These are phyloP conservation scores for Solanum commersonii DNA, from an alignment of 257 asterid species.

Conservation along the genomic window DNA sequence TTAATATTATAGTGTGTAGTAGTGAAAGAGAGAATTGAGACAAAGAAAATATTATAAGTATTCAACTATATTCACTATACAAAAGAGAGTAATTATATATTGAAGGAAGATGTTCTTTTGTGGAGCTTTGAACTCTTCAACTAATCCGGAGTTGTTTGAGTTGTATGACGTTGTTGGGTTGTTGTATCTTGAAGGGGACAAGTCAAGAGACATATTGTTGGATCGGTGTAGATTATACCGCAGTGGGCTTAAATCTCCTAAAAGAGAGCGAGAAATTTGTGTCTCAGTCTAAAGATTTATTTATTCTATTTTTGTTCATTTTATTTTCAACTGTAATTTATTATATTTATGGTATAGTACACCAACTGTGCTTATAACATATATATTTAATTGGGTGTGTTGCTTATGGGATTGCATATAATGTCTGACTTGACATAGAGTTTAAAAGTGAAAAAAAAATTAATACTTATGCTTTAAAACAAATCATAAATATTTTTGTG, in stretches of 20 bases:
- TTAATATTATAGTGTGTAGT: background rate
- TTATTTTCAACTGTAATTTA: no score
- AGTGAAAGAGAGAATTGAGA: background rate
- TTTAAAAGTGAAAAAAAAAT: background rate
- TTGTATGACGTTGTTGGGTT: no score
- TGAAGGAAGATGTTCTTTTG: background rate
- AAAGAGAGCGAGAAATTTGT: background rate
- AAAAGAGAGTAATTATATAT: background rate
- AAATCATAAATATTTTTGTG: background rate
- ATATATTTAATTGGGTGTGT: background rate
- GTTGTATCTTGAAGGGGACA: background rate
- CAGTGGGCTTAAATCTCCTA: background rate
- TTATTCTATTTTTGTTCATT: no score
- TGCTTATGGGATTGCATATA: background rate
- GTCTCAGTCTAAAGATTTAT: no score
- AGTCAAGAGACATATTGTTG: background rate
- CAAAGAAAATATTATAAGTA: no score
- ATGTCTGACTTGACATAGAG: background rate
- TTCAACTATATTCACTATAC: background rate
- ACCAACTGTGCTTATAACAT: background rate
- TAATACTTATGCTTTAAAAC: background rate
- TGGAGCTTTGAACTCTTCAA: background rate
- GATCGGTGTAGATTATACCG: background rate
- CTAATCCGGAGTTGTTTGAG: background rate
- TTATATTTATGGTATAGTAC: no score